Evolutionary conservation across 1,284 basidiomycete genomes (phyloP).

Genomic region (Anthracocystis walkeri): DNA sequence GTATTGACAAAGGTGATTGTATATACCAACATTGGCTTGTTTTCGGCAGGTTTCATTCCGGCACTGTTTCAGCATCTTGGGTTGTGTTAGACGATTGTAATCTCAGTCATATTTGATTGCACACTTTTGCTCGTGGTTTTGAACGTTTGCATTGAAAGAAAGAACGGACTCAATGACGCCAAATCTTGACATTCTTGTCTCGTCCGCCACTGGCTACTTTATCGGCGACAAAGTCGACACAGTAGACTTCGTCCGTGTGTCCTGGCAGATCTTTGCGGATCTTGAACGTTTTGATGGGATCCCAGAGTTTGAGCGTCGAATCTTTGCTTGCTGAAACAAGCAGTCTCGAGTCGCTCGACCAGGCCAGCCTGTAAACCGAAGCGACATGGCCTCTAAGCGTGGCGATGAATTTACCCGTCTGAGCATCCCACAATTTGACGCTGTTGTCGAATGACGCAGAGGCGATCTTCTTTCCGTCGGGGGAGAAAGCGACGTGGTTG

Average conservation of each 20-base stretch:
- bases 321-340: slow-evolving; percentile 95
- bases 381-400: slow-evolving; percentile 92
- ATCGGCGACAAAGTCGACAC: slow-evolving; percentile 82
- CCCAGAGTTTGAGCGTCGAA: slow-evolving; percentile 77
- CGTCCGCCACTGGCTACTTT: slow-evolving; percentile 94
- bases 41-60: slow-evolving; percentile 69
- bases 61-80: slow-evolving; percentile 50
- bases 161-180: slow-evolving; percentile 48
- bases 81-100: slow-evolving; percentile 14
- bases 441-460: slow-evolving; percentile 92
- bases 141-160: background rate
- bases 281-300: slow-evolving; percentile 73
- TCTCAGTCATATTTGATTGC: background rate
- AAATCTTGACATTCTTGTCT: slow-evolving; percentile 75
- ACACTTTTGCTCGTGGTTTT: background rate
- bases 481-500: slow-evolving; percentile 93
- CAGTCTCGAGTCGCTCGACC: slow-evolving; percentile 93
- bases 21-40: slow-evolving; percentile 83
- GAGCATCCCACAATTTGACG: slow-evolving; percentile 84
- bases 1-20: slow-evolving; percentile 88
- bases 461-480: slow-evolving; percentile 91
- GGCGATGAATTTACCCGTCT: slow-evolving; percentile 80
- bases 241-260: slow-evolving; percentile 98
- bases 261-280: slow-evolving; percentile 92
- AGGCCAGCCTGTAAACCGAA: slow-evolving; percentile 91